These are phyloP conservation scores for Nymphaea colorata DNA, from an alignment of 164 flowering plant genomes.

Conservation along the genomic window DNA sequence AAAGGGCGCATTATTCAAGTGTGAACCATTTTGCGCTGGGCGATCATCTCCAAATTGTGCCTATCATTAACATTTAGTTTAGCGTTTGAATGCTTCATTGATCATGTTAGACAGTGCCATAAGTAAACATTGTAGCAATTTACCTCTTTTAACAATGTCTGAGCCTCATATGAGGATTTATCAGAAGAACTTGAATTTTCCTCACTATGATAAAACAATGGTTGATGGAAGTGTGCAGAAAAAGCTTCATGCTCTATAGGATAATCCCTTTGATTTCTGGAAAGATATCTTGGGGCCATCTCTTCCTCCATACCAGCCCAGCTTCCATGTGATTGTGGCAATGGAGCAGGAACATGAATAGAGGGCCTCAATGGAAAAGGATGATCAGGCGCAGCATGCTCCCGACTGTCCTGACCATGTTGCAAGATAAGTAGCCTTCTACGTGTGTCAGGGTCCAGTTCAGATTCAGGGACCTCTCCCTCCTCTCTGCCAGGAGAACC, in stretches of 20 bases:
- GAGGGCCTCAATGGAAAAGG: constrained; percentile 60
- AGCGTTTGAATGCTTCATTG: neutral
- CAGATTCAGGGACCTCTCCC: constrained; percentile 98
- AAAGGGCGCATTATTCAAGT: constrained; percentile 29
- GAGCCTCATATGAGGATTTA: constrained; percentile 44
- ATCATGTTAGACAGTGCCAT: neutral
- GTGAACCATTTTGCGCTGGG: constrained; percentile 29
- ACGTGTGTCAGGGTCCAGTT: constrained; percentile 97
- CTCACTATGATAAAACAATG: constrained; percentile 42
- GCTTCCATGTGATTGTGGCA: constrained; percentile 34
- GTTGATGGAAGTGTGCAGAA: constrained; percentile 42
- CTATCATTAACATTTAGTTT: constrained; percentile 25
- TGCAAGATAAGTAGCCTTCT: constrained; percentile 93
- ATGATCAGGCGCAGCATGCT: constrained; percentile 37
- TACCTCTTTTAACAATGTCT: constrained; percentile 68
- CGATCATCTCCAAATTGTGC: constrained; percentile 53
- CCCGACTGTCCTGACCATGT: constrained; percentile 91
- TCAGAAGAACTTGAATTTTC: constrained; percentile 41
- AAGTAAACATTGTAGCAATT: constrained; percentile 1
- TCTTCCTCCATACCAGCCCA: constrained; percentile 73
- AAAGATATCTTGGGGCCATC: constrained; percentile 45
- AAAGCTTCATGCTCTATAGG: constrained; percentile 39
- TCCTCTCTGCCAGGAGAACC: constrained; percentile 95
- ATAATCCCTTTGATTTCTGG: constrained; percentile 45
- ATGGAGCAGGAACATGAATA: constrained; percentile 39